Evolutionary conservation across 2,329 filamentous ascomycete genomes (phyloP), one percentile per base, ranked within the genome.

Genomic region (Clarireedia sp.): DNA sequence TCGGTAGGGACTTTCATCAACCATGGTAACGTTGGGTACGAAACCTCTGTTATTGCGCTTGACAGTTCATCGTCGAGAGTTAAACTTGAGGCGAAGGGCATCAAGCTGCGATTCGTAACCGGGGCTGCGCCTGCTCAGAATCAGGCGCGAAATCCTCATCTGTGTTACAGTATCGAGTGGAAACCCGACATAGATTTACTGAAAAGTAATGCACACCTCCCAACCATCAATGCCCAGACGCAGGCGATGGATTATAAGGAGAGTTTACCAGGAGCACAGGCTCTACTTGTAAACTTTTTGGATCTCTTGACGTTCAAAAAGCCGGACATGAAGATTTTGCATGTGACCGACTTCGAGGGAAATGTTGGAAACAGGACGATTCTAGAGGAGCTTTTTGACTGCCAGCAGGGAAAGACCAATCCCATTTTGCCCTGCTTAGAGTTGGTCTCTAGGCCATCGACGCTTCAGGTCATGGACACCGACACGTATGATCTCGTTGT

Each of bases 241-340:
- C 17, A 33, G 16, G 16, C 38, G 38, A 17, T n/a, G 16, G 38
- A 41, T 41, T 41, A n/a, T 17, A 41, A 8, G 6, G 38, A 7
- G 10, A 41, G 6, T 41, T 8, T 41, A 17, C 38, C 38, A 41
- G 38, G 38, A 41, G 16, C 7, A 10, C 38, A 41, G 16, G 5
- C 6, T 41, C 16, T n/a, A 10, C 7, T 57, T 12, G 54, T 19
- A 21, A 41, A 51, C 3, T 51, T 48, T 19, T 21, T 60, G 21
- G 38, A 38, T 14, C 8, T 57, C 10, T 17, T 59, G 2, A 41
- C 51, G 24, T 58, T 63, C 47, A 58, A 64, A 56, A 59, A 59
- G 14, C 60, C 62, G 6, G 48, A 51, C 24, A 24, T 62, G 37
- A 58, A 53, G 24, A 57, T 66, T 50, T 59, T 67, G 5, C 62